These are phyloP conservation scores for Scleroderma citrinum DNA, from an alignment of 768 basidiomycete genomes.

Conservation along the genomic window DNA sequence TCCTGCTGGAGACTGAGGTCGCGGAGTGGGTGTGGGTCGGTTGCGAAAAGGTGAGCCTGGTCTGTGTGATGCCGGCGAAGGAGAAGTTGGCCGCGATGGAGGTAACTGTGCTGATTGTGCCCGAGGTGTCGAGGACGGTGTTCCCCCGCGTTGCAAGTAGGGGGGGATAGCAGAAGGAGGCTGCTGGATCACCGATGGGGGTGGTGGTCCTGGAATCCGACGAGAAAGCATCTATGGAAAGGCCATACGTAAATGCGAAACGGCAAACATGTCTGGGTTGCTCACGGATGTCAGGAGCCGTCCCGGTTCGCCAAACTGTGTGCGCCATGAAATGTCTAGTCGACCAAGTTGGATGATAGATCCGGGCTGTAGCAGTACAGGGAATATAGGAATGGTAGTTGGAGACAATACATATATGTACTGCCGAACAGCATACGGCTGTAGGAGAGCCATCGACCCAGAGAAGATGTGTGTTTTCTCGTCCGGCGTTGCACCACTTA, in stretches of 20 bases:
- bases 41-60: constrained; percentile 37
- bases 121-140: constrained; percentile 38
- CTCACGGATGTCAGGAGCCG: constrained; percentile 75
- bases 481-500: constrained; percentile 15
- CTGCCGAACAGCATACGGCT: constrained; percentile 81
- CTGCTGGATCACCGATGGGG: constrained; percentile 26
- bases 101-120: constrained; percentile 54
- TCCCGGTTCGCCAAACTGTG: constrained; percentile 80
- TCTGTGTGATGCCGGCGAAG: constrained; percentile 36
- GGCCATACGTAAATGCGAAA: neutral
- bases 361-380: constrained; percentile 56
- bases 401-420: constrained; percentile 81
- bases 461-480: constrained; percentile 42
- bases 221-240: constrained; percentile 63
- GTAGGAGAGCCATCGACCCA: constrained; percentile 63
- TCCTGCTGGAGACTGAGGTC: constrained; percentile 29
- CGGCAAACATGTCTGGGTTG: neutral
- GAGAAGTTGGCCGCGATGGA: constrained; percentile 51
- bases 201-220: constrained; percentile 52
- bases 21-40: constrained; percentile 19
- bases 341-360: constrained; percentile 74
- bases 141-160: constrained; percentile 57
- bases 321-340: constrained; percentile 85
- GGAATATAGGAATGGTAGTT: constrained; percentile 35
- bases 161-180: constrained; percentile 70